Percentiles rank a stretch among this genome's conserved stretches.
phyloP scores from a whole-genome alignment of 1,284 basidiomycete species.

The Nidula niveotomentosa region DNA sequence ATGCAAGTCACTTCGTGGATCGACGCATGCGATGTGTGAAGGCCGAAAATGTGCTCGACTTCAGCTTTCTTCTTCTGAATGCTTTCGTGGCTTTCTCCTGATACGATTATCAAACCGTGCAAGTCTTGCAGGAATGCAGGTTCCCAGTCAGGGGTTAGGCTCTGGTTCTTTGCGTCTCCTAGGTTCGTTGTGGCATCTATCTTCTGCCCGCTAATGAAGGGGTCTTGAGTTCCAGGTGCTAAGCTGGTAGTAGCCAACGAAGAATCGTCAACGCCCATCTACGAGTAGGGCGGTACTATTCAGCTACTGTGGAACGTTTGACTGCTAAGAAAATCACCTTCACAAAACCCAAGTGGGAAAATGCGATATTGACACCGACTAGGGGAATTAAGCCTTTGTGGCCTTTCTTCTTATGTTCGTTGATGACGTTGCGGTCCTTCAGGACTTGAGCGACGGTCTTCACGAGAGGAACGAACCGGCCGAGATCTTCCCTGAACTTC shows the following conservation, averaged over 20 bases:
- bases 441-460: conserved; percentile 30
- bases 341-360: conserved; percentile 32
- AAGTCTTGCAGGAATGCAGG: conserved; percentile 30
- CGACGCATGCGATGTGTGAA: conserved; percentile 18
- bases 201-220: conserved; percentile 29
- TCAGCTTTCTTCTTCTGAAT: conserved; percentile 24
- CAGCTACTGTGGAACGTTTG: not conserved
- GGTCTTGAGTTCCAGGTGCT: conserved; percentile 13
- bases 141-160: conserved; percentile 35
- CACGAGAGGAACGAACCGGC: conserved; percentile 25
- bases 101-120: conserved; percentile 31
- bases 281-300: not conserved
- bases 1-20: conserved; percentile 29
- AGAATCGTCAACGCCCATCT: conserved; percentile 31
- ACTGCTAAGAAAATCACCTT: conserved; percentile 15
- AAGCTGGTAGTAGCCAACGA: conserved; percentile 13
- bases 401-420: conserved; percentile 29
- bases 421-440: conserved; percentile 31
- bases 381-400: conserved; percentile 25
- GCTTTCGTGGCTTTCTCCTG: conserved; percentile 28
- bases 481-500: conserved; percentile 28
- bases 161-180: conserved; percentile 24
- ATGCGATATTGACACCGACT: conserved; percentile 34
- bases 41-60: conserved; percentile 26
- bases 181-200: conserved; percentile 23